A percentile compares a stretch with the other conserved stretches of the same genome.
Evolutionary conservation across 352 stramenopile genomes (phyloP).

Genomic region (Pythium grandisporangium): DNA sequence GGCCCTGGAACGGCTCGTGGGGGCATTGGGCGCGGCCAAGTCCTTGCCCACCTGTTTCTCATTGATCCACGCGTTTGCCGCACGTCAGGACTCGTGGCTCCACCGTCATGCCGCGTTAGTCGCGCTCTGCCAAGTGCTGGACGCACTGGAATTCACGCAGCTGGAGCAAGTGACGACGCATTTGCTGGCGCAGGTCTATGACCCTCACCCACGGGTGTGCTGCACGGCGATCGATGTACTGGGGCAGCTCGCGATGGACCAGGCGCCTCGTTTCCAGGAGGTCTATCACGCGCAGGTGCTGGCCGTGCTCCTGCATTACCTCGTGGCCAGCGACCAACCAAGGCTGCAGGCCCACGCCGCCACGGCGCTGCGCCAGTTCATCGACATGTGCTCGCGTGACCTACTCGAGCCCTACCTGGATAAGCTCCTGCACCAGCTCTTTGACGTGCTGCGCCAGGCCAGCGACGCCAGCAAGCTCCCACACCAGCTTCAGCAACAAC

Average conservation of each 20-base stretch:
- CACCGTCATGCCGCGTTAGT: constrained; percentile 72
- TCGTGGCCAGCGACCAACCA: constrained; percentile 47
- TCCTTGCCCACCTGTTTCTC: constrained; percentile 69
- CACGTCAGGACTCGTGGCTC: constrained; percentile 53
- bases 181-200: constrained; percentile 54
- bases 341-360: constrained; percentile 68
- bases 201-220: constrained; percentile 68
- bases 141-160: constrained; percentile 50
- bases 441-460: constrained; percentile 46
- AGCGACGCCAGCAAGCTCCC: too few relatives aligned
- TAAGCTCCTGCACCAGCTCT: constrained; percentile 54
- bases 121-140: constrained; percentile 73
- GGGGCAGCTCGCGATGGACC: constrained; percentile 69
- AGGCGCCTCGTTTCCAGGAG: constrained; percentile 73
- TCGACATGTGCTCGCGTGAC: constrained; percentile 66
- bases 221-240: constrained; percentile 82
- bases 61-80: constrained; percentile 68
- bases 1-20: constrained; percentile 61
- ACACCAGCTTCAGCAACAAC: too few relatives aligned
- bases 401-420: constrained; percentile 71
- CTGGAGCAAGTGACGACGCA: constrained; percentile 64
- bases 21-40: constrained; percentile 52
- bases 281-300: constrained; percentile 61
- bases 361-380: constrained; percentile 72
- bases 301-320: constrained; percentile 48